Percentiles rank a stretch among this genome's conserved stretches.
Evolutionary conservation across 345 rosid genomes (phyloP).

Genomic region (Brassica incana): DNA sequence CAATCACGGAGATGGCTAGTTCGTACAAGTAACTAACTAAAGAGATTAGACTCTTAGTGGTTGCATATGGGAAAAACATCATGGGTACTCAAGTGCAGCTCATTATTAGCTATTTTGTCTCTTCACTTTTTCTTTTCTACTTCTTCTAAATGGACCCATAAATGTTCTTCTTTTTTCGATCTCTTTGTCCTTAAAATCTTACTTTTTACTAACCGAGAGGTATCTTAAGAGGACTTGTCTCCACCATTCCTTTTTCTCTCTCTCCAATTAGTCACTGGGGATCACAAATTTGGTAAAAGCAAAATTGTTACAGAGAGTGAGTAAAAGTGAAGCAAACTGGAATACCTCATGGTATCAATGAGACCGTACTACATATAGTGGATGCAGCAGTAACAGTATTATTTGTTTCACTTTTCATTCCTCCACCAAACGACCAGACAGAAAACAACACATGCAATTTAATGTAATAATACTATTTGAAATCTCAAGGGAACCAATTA

Average conservation of each 20-base stretch:
- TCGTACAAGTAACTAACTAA: conserved; percentile 25
- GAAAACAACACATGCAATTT: neutral
- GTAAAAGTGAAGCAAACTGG: conserved; percentile 33
- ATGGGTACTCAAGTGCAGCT: conserved; percentile 57
- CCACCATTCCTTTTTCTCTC: conserved; percentile 19
- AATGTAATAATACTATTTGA: neutral
- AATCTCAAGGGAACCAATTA: neutral
- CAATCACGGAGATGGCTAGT: conserved; percentile 38
- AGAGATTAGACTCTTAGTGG: conserved; percentile 29
- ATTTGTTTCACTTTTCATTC: neutral
- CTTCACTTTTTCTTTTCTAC: conserved; percentile 42
- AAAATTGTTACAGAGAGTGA: conserved; percentile 21
- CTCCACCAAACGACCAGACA: neutral
- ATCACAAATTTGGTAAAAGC: conserved; percentile 34
- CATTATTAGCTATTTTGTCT: conserved; percentile 44
- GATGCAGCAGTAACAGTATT: conserved; percentile 9
- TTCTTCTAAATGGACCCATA: conserved; percentile 44
- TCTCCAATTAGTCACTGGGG: conserved; percentile 33
- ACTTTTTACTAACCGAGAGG: conserved; percentile 36
- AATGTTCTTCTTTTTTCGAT: conserved; percentile 32
- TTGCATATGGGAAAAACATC: conserved; percentile 67
- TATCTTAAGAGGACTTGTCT: conserved; percentile 38
- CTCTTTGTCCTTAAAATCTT: conserved; percentile 25
- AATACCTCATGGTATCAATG: conserved; percentile 1
- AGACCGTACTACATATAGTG: neutral